phyloP scores from a whole-genome alignment of 768 basidiomycete genomes.

The Rhizopogon rudus region DNA sequence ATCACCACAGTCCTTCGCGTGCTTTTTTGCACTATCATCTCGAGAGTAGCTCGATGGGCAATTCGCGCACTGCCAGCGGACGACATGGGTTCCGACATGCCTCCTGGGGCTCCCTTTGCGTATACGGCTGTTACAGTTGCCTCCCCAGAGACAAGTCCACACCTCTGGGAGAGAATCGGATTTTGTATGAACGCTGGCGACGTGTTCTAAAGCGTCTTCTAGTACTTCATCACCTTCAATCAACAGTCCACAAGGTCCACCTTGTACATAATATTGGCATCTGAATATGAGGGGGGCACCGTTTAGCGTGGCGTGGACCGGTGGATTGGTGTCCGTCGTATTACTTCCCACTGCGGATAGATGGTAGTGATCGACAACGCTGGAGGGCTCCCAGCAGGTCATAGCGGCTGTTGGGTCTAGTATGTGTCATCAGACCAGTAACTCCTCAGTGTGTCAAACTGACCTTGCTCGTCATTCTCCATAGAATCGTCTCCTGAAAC shows the following conservation, averaged over 20 bases:
- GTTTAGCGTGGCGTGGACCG: no score
- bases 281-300: not conserved
- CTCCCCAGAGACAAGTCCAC: not conserved
- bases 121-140: not conserved
- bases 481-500: not conserved
- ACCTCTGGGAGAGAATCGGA: not conserved
- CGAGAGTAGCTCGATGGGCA: not conserved
- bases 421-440: no score
- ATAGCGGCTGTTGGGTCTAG: not conserved
- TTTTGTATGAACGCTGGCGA: not conserved
- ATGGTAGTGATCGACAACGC: no score
- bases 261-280: not conserved
- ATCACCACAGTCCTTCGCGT: not conserved
- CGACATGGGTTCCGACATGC: not conserved
- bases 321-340: no score
- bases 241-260: not conserved
- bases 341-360: no score
- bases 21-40: not conserved
- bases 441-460: not conserved
- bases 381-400: not conserved
- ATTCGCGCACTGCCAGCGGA: not conserved
- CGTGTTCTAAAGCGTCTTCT: not conserved
- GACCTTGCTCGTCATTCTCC: not conserved
- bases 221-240: not conserved
- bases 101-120: not conserved